phyloP scores from a whole-genome alignment of 257 asterid species.

The Penstemon barbatus region DNA sequence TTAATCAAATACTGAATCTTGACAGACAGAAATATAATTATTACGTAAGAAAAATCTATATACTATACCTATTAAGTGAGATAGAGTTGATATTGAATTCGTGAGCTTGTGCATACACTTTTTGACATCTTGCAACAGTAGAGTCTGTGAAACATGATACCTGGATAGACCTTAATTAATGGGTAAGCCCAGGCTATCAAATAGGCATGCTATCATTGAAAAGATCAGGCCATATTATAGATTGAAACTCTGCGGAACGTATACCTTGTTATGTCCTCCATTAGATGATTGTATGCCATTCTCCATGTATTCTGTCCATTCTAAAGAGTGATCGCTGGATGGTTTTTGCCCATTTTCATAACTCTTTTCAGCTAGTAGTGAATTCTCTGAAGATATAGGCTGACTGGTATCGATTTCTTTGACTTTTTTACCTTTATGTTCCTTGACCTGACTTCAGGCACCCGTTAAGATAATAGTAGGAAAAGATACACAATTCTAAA shows the following conservation, averaged over 20 bases:
- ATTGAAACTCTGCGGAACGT: constrained; percentile 23
- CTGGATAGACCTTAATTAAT: constrained; percentile 38
- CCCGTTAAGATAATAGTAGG: constrained; percentile 33
- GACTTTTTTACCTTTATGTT: constrained; percentile 53
- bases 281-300: constrained; percentile 32
- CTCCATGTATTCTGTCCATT: constrained; percentile 45
- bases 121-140: constrained; percentile 57
- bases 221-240: constrained; percentile 22
- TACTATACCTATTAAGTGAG: constrained; percentile 64
- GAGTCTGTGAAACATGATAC: constrained; percentile 47
- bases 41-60: not conserved
- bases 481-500: constrained; percentile 7
- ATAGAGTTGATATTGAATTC: constrained; percentile 71
- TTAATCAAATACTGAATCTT: not conserved
- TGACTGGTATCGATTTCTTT: constrained; percentile 49
- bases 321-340: constrained; percentile 47
- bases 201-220: constrained; percentile 21
- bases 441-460: constrained; percentile 66
- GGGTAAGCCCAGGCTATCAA: not conserved
- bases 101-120: constrained; percentile 71
- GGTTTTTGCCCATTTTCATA: constrained; percentile 44
- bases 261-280: constrained; percentile 52
- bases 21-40: constrained; percentile 1
- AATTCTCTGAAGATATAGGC: constrained; percentile 62
- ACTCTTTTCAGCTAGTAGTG: constrained; percentile 68